Conservation (phyloP, 345 rosid species). For the Lepidium sativum region DNA sequence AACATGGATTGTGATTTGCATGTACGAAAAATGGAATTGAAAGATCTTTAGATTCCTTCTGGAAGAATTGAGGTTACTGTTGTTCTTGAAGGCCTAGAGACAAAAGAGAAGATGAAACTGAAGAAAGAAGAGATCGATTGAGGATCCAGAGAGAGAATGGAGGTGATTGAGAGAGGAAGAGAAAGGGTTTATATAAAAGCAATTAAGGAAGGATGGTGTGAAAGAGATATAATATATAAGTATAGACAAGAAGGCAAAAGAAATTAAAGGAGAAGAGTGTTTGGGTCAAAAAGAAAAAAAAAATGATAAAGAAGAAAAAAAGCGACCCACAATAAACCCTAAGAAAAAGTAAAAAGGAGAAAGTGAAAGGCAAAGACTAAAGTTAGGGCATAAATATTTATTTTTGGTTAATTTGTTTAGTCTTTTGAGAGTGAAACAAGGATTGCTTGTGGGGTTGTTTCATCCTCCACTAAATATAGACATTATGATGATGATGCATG, state of each 20-base stretch:
- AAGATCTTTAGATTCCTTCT: background rate
- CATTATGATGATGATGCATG: constrained; percentile 11
- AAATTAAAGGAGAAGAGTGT: constrained; percentile 25
- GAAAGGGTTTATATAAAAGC: constrained; percentile 29
- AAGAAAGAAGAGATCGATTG: too few species aligned
- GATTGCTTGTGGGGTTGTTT: constrained; percentile 43
- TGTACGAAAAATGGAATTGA: constrained; percentile 7
- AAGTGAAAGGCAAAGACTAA: constrained; percentile 28
- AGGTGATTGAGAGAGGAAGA: constrained; percentile 17
- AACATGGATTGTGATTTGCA: constrained; percentile 12
- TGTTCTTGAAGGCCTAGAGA: constrained; percentile 22
- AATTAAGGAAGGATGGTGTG: constrained; percentile 13
- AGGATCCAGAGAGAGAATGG: constrained; percentile 17
- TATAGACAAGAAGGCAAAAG: constrained; percentile 19
- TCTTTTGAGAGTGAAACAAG: constrained; percentile 43
- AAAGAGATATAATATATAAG: constrained; percentile 7
- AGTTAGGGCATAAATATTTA: constrained; percentile 20
- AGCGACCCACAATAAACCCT: constrained; percentile 37
- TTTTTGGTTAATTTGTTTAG: constrained; percentile 25
- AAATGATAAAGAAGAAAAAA: constrained; percentile 21
- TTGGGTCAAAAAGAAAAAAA: constrained; percentile 23
- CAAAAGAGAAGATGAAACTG: constrained; percentile 20
- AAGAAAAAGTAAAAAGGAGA: constrained; percentile 33
- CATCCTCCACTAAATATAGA: constrained; percentile 57
- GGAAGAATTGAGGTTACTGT: constrained; percentile 7